phyloP scores from a whole-genome alignment of 176 grass and related monocot species.

The Ensete ventricosum region DNA sequence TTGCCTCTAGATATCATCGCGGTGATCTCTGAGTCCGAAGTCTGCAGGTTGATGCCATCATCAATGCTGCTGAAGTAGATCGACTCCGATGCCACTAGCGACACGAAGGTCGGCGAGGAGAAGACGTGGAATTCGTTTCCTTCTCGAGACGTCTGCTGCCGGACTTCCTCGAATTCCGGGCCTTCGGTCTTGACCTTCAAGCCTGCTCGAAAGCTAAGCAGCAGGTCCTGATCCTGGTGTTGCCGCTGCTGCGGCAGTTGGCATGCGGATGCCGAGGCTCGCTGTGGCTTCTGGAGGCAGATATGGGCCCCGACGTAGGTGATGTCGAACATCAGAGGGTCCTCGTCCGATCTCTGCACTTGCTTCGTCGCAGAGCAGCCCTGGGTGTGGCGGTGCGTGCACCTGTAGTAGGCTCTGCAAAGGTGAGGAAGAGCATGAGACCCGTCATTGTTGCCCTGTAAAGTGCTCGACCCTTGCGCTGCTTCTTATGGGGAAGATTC shows the following conservation, averaged over 20 bases:
- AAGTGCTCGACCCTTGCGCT: too few species aligned
- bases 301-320: conserved; percentile 56
- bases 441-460: too few species aligned
- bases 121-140: not conserved
- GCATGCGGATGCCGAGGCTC: not conserved
- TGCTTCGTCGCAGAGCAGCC: conserved; percentile 70
- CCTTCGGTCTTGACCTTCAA: not conserved
- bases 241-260: not conserved
- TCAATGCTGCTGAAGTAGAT: conserved; percentile 16
- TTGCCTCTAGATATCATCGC: conserved; percentile 9
- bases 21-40: conserved; percentile 14
- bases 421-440: not conserved
- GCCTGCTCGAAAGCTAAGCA: not conserved
- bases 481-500: not conserved
- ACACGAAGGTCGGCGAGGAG: conserved; percentile 20
- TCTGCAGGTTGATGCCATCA: not conserved
- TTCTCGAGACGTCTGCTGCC: too few species aligned
- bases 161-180: conserved; percentile 15
- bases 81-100: conserved; percentile 9
- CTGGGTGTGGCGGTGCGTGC: conserved; percentile 56
- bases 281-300: conserved; percentile 31
- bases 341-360: conserved; percentile 63
- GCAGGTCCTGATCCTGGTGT: not conserved
- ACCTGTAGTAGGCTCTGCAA: conserved; percentile 87
- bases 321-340: conserved; percentile 59